A percentile compares a stretch with the other conserved stretches of the same genome.
These are phyloP conservation scores for Tulasnella sp. DNA, from an alignment of 768 basidiomycete genomes.

Conservation along the genomic window DNA sequence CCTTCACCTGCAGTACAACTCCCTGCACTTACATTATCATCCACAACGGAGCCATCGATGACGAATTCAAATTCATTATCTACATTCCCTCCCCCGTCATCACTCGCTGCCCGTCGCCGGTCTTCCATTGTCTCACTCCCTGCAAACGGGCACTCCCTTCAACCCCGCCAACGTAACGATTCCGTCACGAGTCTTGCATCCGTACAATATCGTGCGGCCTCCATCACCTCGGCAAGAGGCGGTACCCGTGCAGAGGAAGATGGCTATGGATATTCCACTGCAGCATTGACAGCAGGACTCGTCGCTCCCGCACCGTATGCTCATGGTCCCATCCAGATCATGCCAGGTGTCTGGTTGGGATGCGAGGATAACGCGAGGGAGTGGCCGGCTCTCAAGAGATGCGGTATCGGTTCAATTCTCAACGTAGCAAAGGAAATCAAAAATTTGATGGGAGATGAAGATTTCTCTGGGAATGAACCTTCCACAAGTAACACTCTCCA, in stretches of 20 bases:
- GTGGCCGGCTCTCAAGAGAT: conserved; percentile 54
- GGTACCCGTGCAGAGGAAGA: conserved; percentile 47
- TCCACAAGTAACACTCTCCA: not conserved
- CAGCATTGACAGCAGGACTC: conserved; percentile 6
- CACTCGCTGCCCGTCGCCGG: conserved; percentile 30
- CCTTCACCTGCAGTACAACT: no score
- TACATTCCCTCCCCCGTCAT: not conserved
- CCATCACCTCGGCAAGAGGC: conserved; percentile 30
- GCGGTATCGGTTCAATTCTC: conserved; percentile 66
- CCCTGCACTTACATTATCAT: conserved; percentile 8
- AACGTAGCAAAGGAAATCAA: conserved; percentile 88
- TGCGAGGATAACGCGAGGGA: conserved; percentile 86
- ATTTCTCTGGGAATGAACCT: not conserved
- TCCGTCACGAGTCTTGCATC: conserved; percentile 2
- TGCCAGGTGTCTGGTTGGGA: conserved; percentile 81
- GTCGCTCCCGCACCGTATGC: conserved; percentile 42
- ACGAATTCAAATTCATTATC: no score
- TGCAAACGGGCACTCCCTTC: conserved; percentile 9
- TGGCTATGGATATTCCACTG: conserved; percentile 37
- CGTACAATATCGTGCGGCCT: conserved; percentile 2
- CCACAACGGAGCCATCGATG: no score
- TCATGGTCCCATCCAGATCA: conserved; percentile 69
- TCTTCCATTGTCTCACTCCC: conserved; percentile 63
- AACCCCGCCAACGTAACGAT: conserved; percentile 1
- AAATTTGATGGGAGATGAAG: not conserved